Evolutionary conservation across 768 basidiomycete species (phyloP).

Genomic region (Infundibulicybe gibba): DNA sequence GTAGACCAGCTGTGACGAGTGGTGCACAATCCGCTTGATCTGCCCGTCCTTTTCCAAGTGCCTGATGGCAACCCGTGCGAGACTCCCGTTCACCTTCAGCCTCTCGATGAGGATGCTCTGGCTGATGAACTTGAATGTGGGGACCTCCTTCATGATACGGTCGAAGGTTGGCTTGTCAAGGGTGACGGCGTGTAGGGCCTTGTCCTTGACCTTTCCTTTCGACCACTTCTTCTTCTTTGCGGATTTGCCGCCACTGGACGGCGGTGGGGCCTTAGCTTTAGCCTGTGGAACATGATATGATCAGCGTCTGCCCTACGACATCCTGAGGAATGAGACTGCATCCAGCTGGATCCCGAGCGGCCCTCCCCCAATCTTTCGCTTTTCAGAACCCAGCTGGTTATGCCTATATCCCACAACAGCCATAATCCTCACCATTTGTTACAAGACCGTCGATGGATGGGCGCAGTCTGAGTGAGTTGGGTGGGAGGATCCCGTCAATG

Average conservation of each 20-base stretch:
- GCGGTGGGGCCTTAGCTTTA: slow-evolving; percentile 78
- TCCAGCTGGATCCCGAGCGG: slow-evolving; percentile 26
- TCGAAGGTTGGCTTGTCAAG: slow-evolving; percentile 93
- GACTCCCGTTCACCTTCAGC: slow-evolving; percentile 92
- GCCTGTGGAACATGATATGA: slow-evolving; percentile 31
- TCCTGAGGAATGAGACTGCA: slow-evolving; percentile 29
- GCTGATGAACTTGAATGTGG: slow-evolving; percentile 98
- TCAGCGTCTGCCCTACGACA: slow-evolving; percentile 24
- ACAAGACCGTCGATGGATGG: slow-evolving; percentile 38
- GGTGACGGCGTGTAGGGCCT: slow-evolving; percentile 94
- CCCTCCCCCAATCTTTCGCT: slow-evolving; percentile 1
- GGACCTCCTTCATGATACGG: slow-evolving; percentile 97
- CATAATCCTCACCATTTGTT: slow-evolving; percentile 37
- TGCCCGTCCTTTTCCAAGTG: slow-evolving; percentile 91
- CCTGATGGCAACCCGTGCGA: slow-evolving; percentile 87
- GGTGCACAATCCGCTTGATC: slow-evolving; percentile 97
- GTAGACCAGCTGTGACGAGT: slow-evolving; percentile 92
- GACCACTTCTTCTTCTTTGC: slow-evolving; percentile 99
- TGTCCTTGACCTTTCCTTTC: slow-evolving; percentile 99
- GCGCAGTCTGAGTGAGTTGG: slow-evolving; percentile 16
- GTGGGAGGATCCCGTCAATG: slow-evolving; percentile 6
- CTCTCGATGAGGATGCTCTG: slow-evolving; percentile 98
- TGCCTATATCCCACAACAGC: background rate
- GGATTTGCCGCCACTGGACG: slow-evolving; percentile 75
- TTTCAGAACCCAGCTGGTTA: background rate